Evolutionary conservation across 805 yeast species (phyloP).

Genomic region (Yarrowia sp.): DNA sequence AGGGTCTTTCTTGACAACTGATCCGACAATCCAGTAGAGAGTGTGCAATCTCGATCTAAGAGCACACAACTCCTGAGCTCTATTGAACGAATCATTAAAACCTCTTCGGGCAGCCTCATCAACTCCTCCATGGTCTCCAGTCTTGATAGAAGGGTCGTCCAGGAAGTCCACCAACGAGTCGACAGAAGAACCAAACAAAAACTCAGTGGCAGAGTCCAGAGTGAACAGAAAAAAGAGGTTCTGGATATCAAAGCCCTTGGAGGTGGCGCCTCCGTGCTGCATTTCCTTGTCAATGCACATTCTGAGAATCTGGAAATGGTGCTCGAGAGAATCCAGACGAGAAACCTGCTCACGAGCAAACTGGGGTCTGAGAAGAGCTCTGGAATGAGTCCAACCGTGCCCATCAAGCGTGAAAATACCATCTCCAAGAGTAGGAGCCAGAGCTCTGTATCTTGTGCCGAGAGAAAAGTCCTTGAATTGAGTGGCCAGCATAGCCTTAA

Average conservation of each 20-base stretch:
- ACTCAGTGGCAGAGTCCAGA: constrained; percentile 41
- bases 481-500: constrained; percentile 39
- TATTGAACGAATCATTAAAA: constrained; percentile 31
- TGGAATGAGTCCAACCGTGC: constrained; percentile 41
- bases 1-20: constrained; percentile 28
- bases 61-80: constrained; percentile 30
- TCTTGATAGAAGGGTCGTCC: constrained; percentile 28
- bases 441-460: constrained; percentile 34
- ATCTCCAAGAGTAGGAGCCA: constrained; percentile 38
- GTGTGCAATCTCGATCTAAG: constrained; percentile 31
- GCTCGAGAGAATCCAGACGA: constrained; percentile 34
- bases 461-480: constrained; percentile 38
- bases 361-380: constrained; percentile 41
- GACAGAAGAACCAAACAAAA: constrained; percentile 39
- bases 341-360: constrained; percentile 39
- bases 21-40: constrained; percentile 30
- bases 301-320: constrained; percentile 34
- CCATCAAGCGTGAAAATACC: constrained; percentile 43
- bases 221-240: constrained; percentile 37
- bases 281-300: constrained; percentile 25
- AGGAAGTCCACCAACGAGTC: constrained; percentile 31
- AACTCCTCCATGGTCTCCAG: constrained; percentile 29
- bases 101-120: constrained; percentile 28
- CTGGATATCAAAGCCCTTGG: constrained; percentile 35
- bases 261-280: not conserved